Percentiles rank a stretch among this genome's conserved stretches.
phyloP scores from a whole-genome alignment of 768 basidiomycete species.

The Pulveroboletus sp. region DNA sequence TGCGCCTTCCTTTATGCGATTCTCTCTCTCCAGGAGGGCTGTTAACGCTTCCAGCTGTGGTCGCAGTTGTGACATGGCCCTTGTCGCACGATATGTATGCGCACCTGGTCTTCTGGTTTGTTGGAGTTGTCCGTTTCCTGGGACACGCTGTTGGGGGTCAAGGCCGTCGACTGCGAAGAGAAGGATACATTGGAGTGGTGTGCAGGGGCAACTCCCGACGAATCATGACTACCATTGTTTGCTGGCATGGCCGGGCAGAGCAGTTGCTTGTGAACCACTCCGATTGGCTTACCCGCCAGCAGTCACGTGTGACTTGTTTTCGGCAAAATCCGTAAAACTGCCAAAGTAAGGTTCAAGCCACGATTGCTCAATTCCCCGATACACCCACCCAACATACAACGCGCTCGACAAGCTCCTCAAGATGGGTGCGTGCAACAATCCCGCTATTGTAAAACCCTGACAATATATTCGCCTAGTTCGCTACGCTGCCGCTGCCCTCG shows the following conservation, averaged over 20 bases:
- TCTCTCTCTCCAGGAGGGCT: conserved; percentile 69
- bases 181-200: conserved; percentile 28
- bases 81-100: conserved; percentile 2
- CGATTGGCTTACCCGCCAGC: neutral
- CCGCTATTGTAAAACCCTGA: conserved; percentile 12
- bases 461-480: conserved; percentile 57
- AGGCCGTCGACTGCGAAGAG: conserved; percentile 28
- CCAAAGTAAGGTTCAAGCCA: conserved; percentile 33
- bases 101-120: conserved; percentile 31
- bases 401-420: conserved; percentile 46
- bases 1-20: conserved; percentile 86
- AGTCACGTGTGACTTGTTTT: neutral
- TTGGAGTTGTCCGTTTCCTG: conserved; percentile 23
- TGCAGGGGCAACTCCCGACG: conserved; percentile 12
- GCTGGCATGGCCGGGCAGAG: conserved; percentile 22
- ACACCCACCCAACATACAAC: conserved; percentile 47
- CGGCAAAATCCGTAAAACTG: conserved; percentile 31
- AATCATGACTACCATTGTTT: conserved; percentile 28
- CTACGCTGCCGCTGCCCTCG: conserved; percentile 86
- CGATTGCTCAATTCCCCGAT: conserved; percentile 29
- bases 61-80: conserved; percentile 4
- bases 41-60: conserved; percentile 65
- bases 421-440: conserved; percentile 55
- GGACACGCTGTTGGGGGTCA: conserved; percentile 23
- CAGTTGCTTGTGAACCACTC: neutral